Evolutionary conservation across 345 rosid genomes (phyloP).

Genomic region (Boechera retrofracta): DNA sequence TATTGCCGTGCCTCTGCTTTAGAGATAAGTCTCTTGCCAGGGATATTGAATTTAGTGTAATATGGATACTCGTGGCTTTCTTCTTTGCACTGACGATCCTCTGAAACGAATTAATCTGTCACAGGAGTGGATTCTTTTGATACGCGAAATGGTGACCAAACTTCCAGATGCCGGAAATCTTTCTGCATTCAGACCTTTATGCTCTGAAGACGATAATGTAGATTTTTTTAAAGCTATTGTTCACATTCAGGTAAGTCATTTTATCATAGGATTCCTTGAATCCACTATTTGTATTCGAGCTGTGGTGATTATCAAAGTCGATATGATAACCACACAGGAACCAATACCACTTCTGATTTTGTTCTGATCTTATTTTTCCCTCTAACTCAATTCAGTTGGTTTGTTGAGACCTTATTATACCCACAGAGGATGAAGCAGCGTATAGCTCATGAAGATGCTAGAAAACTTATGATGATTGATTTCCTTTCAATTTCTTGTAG

Average conservation of each 20-base stretch:
- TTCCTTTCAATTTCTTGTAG: constrained; percentile 52
- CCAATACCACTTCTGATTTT: constrained; percentile 24
- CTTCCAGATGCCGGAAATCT: constrained; percentile 72
- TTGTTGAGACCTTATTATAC: constrained; percentile 15
- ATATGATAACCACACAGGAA: constrained; percentile 22
- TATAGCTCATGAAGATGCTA: constrained; percentile 14
- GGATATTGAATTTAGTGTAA: constrained; percentile 16
- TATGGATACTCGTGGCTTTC: not conserved
- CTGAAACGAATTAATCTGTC: constrained; percentile 25
- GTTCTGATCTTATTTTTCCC: constrained; percentile 18
- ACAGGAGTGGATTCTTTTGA: constrained; percentile 91
- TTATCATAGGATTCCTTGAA: constrained; percentile 7
- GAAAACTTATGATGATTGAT: constrained; percentile 21
- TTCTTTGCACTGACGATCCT: constrained; percentile 14
- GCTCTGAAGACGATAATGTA: constrained; percentile 81
- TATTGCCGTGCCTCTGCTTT: constrained; percentile 15
- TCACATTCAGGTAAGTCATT: constrained; percentile 71
- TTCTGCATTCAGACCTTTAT: constrained; percentile 61
- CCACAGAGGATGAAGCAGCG: constrained; percentile 6
- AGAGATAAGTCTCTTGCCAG: constrained; percentile 1
- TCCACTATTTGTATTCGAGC: constrained; percentile 6
- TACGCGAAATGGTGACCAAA: constrained; percentile 77
- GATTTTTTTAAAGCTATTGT: constrained; percentile 83
- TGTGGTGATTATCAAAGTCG: constrained; percentile 3
- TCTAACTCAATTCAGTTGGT: constrained; percentile 5